Conservation (phyloP, 1,284 basidiomycete genomes). For the Moesziomyces sp. region DNA sequence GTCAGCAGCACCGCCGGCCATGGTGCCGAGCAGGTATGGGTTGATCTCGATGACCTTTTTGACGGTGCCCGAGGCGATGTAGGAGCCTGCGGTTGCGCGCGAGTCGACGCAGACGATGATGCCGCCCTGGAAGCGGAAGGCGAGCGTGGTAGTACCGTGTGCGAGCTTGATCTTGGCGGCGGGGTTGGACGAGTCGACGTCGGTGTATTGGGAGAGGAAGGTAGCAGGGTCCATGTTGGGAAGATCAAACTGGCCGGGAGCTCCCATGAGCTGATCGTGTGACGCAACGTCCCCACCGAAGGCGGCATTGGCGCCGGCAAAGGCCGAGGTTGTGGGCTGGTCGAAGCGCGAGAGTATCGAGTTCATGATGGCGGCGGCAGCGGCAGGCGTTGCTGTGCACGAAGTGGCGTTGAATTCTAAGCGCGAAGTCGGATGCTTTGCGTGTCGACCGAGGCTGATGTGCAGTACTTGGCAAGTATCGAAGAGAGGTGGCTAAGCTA, state of each 20-base stretch:
- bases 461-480: too few relatives aligned
- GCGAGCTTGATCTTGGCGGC: constrained; percentile 85
- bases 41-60: constrained; percentile 94
- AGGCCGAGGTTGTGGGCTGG: constrained; percentile 18
- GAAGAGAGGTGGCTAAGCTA: too few relatives aligned
- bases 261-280: constrained; percentile 27
- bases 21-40: constrained; percentile 95
- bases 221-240: constrained; percentile 57
- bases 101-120: constrained; percentile 99
- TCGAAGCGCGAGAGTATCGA: constrained; percentile 54
- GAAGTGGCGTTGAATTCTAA: too few relatives aligned
- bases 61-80: constrained; percentile 78
- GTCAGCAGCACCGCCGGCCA: constrained; percentile 91
- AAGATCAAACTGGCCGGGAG: constrained; percentile 52
- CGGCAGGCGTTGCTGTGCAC: not conserved
- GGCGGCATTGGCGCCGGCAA: constrained; percentile 13
- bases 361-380: constrained; percentile 37
- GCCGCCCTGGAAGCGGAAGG: constrained; percentile 95
- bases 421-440: too few relatives aligned
- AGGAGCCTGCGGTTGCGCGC: constrained; percentile 93
- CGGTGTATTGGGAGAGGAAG: constrained; percentile 66
- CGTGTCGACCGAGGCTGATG: too few relatives aligned
- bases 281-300: constrained; percentile 13
- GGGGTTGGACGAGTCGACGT: constrained; percentile 66
- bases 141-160: constrained; percentile 97